Evolutionary conservation across 805 yeast genomes (phyloP), one percentile per base, ranked within the genome.

Genomic region (Metschnikowia cerradonensis): DNA sequence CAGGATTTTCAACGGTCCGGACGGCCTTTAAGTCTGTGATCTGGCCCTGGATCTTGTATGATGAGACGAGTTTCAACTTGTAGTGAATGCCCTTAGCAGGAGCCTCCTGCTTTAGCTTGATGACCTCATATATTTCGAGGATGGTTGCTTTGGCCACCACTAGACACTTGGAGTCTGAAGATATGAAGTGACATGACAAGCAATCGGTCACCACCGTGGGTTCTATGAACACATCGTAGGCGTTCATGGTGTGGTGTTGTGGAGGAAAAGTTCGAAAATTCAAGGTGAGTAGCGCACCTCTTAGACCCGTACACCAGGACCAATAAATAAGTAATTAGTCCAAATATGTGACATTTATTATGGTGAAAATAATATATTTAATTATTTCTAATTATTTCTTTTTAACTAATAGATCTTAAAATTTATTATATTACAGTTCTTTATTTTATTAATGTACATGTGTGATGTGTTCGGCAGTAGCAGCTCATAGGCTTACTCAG

Each of bases 131-230:
- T 5, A 86, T 64, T 67, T 86, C 89, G 15, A 91, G 74, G 2
- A 87, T 60, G 7, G 87, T 81, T 14, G 91, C 86, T 53, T 83
- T 84, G 2, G 85, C 90, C 3, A 87, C 79, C 14, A 89, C 69
- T 60, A 91, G 70, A 56, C 86, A 86, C 55, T 73, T 75, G 33
- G 60, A 64, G 1, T 66, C 63, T 0, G 78, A 61, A 2, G 72
- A 67, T 1, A 81, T 74, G 57, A 81, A 78, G 54, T 79, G 65
- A 43, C 85, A 80, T 6, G 80, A 71, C 22, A 83, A 55, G 42
- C 86, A 75, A 53, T 80, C 81, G n/a, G 84, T 66, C 36, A 88
- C 88, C 57, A 83, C 79, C 1, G 95, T 75, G 2, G 96, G 95
- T 57, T 81, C 86, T 44, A 87, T 75, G 57, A 90, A 75, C 64